Percentiles rank a stretch among this genome's conserved stretches.
Evolutionary conservation across 108 stramenopile species (phyloP).

Genomic region (Discostella pseudostelligera): DNA sequence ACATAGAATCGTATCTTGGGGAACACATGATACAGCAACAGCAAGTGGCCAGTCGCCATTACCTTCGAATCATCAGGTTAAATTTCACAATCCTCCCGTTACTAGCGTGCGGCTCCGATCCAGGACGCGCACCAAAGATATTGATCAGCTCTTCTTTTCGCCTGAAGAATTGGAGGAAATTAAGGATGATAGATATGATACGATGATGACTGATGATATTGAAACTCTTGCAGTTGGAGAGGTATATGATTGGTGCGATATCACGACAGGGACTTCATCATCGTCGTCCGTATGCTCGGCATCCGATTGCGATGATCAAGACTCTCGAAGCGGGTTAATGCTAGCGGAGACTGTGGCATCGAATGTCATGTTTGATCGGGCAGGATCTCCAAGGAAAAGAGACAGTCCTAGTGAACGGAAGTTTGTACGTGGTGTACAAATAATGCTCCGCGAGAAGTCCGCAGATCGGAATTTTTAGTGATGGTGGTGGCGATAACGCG

Average conservation of each 20-base stretch:
- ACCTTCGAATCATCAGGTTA: slow-evolving; percentile 40
- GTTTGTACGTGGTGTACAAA: slow-evolving; percentile 38
- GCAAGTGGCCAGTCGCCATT: neutral
- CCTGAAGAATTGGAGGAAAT: slow-evolving; percentile 78
- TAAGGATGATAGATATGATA: slow-evolving; percentile 74
- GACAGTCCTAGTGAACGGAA: neutral
- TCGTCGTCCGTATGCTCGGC: slow-evolving; percentile 14
- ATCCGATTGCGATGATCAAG: slow-evolving; percentile 9
- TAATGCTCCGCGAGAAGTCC: slow-evolving; percentile 40
- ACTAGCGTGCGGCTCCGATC: slow-evolving; percentile 68
- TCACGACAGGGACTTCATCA: neutral
- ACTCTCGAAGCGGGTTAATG: slow-evolving; percentile 4
- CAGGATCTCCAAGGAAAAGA: neutral
- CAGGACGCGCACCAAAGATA: slow-evolving; percentile 56
- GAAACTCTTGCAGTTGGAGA: slow-evolving; percentile 70
- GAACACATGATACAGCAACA: slow-evolving; percentile 20
- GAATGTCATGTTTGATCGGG: slow-evolving; percentile 5
- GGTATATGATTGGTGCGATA: slow-evolving; percentile 6
- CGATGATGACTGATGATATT: slow-evolving; percentile 69
- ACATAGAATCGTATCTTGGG: slow-evolving; percentile 22
- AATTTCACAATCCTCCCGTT: slow-evolving; percentile 81
- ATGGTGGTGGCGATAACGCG: neutral
- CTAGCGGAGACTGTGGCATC: slow-evolving; percentile 4
- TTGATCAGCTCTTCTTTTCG: slow-evolving; percentile 69
- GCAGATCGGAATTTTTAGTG: neutral